A percentile compares a stretch with the other conserved stretches of the same genome.
These are phyloP conservation scores for Candida neerlandica DNA, from an alignment of 1,139 yeast genomes.

Conservation along the genomic window DNA sequence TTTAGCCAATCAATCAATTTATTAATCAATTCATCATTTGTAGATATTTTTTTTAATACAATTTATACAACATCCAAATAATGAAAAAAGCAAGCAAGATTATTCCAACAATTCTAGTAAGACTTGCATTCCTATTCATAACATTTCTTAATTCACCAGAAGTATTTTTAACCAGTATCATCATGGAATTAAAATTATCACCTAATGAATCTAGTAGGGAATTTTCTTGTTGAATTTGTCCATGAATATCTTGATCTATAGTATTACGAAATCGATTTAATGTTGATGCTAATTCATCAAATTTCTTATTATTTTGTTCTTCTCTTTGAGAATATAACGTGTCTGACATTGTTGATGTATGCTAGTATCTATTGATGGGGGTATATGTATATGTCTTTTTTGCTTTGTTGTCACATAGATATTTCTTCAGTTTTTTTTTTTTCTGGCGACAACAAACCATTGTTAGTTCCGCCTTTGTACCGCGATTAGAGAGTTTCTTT, in stretches of 20 bases:
- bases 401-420: no score
- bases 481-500: neutral
- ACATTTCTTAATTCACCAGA: conserved; percentile 63
- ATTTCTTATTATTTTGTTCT: conserved; percentile 46
- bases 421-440: neutral
- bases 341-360: conserved; percentile 31
- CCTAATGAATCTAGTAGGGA: conserved; percentile 58
- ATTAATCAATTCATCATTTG: no score
- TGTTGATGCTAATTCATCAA: conserved; percentile 49
- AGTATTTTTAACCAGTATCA: conserved; percentile 63
- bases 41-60: conserved; percentile 20
- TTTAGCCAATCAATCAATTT: no score
- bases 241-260: conserved; percentile 47
- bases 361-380: no score
- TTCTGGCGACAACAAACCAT: neutral
- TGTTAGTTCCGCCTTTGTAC: neutral
- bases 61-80: conserved; percentile 65
- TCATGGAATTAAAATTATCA: conserved; percentile 62
- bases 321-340: conserved; percentile 47
- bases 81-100: conserved; percentile 66
- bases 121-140: conserved; percentile 47
- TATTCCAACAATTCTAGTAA: conserved; percentile 41
- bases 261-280: conserved; percentile 48
- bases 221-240: conserved; percentile 43
- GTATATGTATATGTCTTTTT: neutral